Evolutionary conservation across 2,329 filamentous ascomycete genomes (phyloP), one percentile per base, ranked within the genome.

Genomic region (Xylaria hypoxylon): DNA sequence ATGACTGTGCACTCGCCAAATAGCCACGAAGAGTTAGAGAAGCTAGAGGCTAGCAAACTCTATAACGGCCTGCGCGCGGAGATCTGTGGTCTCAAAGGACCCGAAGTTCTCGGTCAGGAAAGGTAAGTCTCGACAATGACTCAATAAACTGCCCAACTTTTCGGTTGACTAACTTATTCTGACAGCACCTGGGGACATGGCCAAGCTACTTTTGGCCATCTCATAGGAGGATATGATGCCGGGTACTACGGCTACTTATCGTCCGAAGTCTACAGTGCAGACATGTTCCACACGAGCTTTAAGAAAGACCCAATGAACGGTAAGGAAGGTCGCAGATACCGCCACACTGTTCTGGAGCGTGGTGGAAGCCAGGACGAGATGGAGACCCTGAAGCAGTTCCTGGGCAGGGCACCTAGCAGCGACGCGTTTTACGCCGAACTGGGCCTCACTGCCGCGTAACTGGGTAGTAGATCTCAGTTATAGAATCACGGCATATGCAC

Each of bases 221-320:
- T 95, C 69, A 92, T 95, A 67, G 92, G 92, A 59, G 92, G 92
- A 1, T 96, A 96, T 75, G 92, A 95, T 78, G 92, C 92, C 33
- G 92, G 92, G 48, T 95, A 95, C 81, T 96, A 96, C 78, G 88
- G 89, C 73, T 91, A 91, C 76, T 80, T 91, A 38, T 90, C 87
- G 69, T 93, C 90, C 1, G 87, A 93, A 77, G 93, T 96, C 19
- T 96, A 94, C 80, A 92, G 89, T 24, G 87, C 90, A 28, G 92
- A 96, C 79, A 95, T 96, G 92, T 96, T 95, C 83, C 89, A 92
- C 80, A 86, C 86, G 0, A 89, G 92, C 52, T 96, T 96, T 81
- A 90, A 90, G 81, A 83, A 87, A 72, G 84, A 94, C 77, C 92
- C 92, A 0, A 94, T 95, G 92, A 87, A 94, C 77, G 85, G 84